Conservation (phyloP, 257 asterid species). For the Solanum chmielewskii region DNA sequence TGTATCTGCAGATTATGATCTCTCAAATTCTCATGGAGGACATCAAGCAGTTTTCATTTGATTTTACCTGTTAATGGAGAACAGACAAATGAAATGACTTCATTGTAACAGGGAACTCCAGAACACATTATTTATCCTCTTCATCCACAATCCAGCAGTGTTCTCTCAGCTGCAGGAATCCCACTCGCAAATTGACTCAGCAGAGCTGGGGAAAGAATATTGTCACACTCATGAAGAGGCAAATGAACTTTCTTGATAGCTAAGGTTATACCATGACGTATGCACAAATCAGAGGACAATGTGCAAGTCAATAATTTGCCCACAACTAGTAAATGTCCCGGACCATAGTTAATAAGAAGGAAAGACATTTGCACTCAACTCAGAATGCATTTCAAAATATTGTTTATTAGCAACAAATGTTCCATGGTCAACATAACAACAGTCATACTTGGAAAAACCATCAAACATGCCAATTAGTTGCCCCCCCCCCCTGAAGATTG, state of each 20-base stretch:
- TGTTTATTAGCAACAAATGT: neutral
- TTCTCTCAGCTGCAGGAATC: slow-evolving; percentile 83
- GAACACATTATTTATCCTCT: slow-evolving; percentile 91
- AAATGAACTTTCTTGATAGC: slow-evolving; percentile 71
- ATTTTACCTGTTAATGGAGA: too few species aligned
- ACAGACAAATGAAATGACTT: slow-evolving; percentile 40
- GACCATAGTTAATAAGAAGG: slow-evolving; percentile 59
- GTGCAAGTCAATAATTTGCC: slow-evolving; percentile 73
- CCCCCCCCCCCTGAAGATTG: neutral
- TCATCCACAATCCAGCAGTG: slow-evolving; percentile 78
- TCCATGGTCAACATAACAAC: neutral
- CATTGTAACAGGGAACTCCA: slow-evolving; percentile 70
- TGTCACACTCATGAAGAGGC: slow-evolving; percentile 52
- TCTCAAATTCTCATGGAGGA: too few species aligned
- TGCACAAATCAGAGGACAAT: slow-evolving; percentile 79
- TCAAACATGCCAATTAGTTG: neutral
- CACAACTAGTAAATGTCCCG: slow-evolving; percentile 47
- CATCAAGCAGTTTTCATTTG: too few species aligned
- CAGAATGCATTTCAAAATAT: neutral
- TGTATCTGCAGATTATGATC: too few species aligned
- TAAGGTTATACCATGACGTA: slow-evolving; percentile 86
- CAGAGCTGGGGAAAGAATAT: slow-evolving; percentile 26
- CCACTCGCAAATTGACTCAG: slow-evolving; percentile 51
- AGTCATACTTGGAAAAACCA: neutral
- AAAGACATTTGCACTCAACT: slow-evolving; percentile 42